Evolutionary conservation across 768 basidiomycete species (phyloP).

Genomic region (Amyloporia xantha): DNA sequence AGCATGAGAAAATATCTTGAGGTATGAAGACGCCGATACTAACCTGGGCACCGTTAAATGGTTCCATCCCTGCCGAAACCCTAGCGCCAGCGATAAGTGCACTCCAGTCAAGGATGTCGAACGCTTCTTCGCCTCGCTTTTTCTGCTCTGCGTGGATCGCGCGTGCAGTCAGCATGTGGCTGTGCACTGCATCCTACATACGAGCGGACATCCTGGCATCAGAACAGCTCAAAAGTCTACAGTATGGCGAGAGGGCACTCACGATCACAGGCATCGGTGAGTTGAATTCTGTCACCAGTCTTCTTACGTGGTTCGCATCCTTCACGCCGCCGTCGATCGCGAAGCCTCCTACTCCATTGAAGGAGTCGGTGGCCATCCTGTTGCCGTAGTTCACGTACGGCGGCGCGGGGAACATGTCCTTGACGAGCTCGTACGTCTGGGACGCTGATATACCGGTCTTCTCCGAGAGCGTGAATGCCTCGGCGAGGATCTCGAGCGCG

Average conservation of each 20-base stretch:
- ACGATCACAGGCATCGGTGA: slow-evolving; percentile 61
- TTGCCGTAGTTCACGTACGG: slow-evolving; percentile 47
- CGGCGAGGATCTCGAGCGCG: slow-evolving; percentile 72
- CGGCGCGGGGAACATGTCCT: slow-evolving; percentile 35
- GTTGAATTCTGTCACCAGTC: slow-evolving; percentile 56
- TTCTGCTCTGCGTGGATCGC: slow-evolving; percentile 53
- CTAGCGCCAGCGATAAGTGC: slow-evolving; percentile 72
- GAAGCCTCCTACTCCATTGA: slow-evolving; percentile 72
- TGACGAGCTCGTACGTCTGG: slow-evolving; percentile 48
- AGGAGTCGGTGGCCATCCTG: slow-evolving; percentile 67
- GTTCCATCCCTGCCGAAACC: slow-evolving; percentile 62
- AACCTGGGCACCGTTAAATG: slow-evolving; percentile 27
- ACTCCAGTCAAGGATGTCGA: slow-evolving; percentile 76
- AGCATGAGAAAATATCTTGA: too few relatives aligned
- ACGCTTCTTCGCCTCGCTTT: slow-evolving; percentile 39
- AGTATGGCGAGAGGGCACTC: background rate
- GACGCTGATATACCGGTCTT: slow-evolving; percentile 73
- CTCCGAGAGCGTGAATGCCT: slow-evolving; percentile 79
- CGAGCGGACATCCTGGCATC: background rate
- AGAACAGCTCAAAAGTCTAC: background rate
- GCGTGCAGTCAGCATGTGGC: slow-evolving; percentile 73
- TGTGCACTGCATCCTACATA: slow-evolving; percentile 54
- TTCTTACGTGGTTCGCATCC: slow-evolving; percentile 73
- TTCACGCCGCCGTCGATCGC: slow-evolving; percentile 84
- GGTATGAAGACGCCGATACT: background rate